Evolutionary conservation across 139 green algal species (phyloP), one percentile per base, ranked within the genome.

Genomic region (Chara braunii): DNA sequence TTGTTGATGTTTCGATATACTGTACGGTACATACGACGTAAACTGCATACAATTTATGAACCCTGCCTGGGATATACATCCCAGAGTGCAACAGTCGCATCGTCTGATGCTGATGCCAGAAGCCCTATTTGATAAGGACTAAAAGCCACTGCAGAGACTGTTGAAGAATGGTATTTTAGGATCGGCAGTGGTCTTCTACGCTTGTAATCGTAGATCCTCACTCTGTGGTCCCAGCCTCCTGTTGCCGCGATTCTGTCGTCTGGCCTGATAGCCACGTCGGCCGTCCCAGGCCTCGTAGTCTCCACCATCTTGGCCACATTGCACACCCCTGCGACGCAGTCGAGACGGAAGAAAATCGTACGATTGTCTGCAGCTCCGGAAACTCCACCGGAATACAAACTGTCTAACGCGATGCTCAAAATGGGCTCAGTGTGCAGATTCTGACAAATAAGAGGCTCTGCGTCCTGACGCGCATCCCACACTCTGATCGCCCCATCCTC

Each of bases 191-290:
- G 53, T 8, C 24, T 51, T 35, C 53, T 62, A 29, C 53, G 34
- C 9, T 62, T 30, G 53, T 62, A 62, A 35, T 62, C 53, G 9
- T n/a, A 62, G 29, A 62, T 31, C 6, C 53, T 6, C 53, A 62
- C 53, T 35, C 53, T 62, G 53, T 62, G 53, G 53, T 62, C 53
- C 53, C 53, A 62, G 8, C 53, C 53, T 30, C 53, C 53, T 5
- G 8, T 52, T 30, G 53, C 53, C 24, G 36, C 53, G 18, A 62
- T 58, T 5, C 24, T 40, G 7, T 52, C 53, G 53, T 62, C 53
- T 32, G 50, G 29, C 36, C 53, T 40, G 12, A 62, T 31, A 45
- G 6, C 14, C 7, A 62, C 9, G 7, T 30, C 53, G 14, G 23
- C 35, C 23, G 5, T 62, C 7, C 53, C 53, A 48, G 40, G 40